Base-by-base conservation (phyloP, 345 rosid species). In the Trapa bicornis region DNA sequence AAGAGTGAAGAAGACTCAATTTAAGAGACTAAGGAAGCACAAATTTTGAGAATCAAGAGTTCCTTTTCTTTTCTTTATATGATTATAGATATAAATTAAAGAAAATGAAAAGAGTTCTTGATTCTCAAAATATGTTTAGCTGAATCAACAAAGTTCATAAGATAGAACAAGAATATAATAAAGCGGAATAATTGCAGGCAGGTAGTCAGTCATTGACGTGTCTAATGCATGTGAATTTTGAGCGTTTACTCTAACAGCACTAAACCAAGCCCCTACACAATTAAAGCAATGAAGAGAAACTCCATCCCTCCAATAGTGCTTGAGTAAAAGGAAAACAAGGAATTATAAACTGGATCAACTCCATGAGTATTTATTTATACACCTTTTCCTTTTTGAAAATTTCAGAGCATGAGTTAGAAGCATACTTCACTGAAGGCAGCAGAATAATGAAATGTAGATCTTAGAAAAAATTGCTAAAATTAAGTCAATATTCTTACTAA, bases 231-330 rank as follows among this genome's bases (percentile, higher is more conserved):
- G 43, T 41, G 43, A 41, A 41, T 8, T 41, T 41, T 1, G 2
- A 41, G 7, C 43, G 7, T 41, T 41, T 41, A 41, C 43, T 41
- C 43, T 41, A 41, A 41, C 6, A 0, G 7, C 43, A 41, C 43
- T 22, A 22, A 95, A 82, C 83, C 84, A 45, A 97, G 96, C 70
- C 29, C 60, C 22, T 22, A 54, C 13, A 2, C 48, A 45, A 45
- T 7, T 45, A 6, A 35, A 58, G 37, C 33, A 58, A 33, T 32
- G 16, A 1, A 57, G 61, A 9, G 13, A 8, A 58, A 29, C 13
- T 33, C 38, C 33, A 32, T 29, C 38, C 15, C 15, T 58, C 15
- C 37, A 8, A 33, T 35, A 35, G 6, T 58, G 32, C 7, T 10
- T 2, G 37, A 50, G 56, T 50, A 50, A 58, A 32, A 57, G 62